These are phyloP conservation scores for Hyaloperonospora arabidopsidis DNA, from an alignment of 352 stramenopile species.

Conservation along the genomic window DNA sequence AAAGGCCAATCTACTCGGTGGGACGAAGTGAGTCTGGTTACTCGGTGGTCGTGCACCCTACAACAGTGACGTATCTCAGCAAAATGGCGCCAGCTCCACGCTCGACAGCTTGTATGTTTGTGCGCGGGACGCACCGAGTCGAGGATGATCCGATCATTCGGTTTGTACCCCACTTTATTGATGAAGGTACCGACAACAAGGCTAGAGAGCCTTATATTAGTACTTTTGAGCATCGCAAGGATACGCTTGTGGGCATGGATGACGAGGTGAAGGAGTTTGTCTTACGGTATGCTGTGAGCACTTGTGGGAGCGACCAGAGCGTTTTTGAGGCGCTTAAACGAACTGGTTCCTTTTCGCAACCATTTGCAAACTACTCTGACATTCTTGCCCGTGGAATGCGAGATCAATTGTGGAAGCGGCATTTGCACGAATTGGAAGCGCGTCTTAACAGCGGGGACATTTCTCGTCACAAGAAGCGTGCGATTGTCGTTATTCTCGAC, in stretches of 20 bases:
- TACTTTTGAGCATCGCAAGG: slow-evolving; percentile 29
- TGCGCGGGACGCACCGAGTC: slow-evolving; percentile 40
- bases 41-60: slow-evolving; percentile 27
- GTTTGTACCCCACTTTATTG: slow-evolving; percentile 53
- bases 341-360: slow-evolving; percentile 40
- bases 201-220: slow-evolving; percentile 27
- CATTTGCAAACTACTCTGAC: slow-evolving; percentile 48
- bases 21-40: slow-evolving; percentile 37
- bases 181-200: slow-evolving; percentile 19
- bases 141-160: slow-evolving; percentile 80
- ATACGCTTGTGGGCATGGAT: slow-evolving; percentile 44
- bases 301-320: slow-evolving; percentile 24
- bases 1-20: slow-evolving; percentile 34
- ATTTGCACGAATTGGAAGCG: slow-evolving; percentile 13
- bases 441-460: slow-evolving; percentile 7
- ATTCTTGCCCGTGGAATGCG: slow-evolving; percentile 33
- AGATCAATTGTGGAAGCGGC: slow-evolving; percentile 17
- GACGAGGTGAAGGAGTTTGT: slow-evolving; percentile 59
- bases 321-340: slow-evolving; percentile 49
- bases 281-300: slow-evolving; percentile 48
- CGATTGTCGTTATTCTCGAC: slow-evolving; percentile 10
- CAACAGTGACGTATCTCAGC: slow-evolving; percentile 37
- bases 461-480: slow-evolving; percentile 7
- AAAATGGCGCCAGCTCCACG: slow-evolving; percentile 39
- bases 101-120: slow-evolving; percentile 61